These are phyloP conservation scores for Cryptosporidium sp. DNA, from an alignment of 169 alveolate genomes.

Conservation along the genomic window DNA sequence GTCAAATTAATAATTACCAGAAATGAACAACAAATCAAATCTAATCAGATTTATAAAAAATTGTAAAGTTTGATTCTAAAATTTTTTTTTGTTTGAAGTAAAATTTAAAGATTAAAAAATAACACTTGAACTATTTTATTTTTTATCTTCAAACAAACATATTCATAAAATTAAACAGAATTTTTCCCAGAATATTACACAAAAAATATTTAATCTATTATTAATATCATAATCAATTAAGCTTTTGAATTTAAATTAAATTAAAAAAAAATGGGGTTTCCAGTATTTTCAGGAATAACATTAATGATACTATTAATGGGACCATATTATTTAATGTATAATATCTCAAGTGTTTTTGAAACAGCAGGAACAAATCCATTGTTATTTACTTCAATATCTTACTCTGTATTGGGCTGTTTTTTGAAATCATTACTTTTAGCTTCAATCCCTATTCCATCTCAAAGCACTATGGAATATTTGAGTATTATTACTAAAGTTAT, in stretches of 20 bases:
- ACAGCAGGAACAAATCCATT: conserved; percentile 48
- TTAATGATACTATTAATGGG: conserved; percentile 39
- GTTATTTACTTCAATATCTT: conserved; percentile 33
- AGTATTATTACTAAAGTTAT: conserved; percentile 34
- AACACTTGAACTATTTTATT: no score
- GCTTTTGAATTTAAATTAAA: neutral
- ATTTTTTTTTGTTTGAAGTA: no score
- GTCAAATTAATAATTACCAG: neutral
- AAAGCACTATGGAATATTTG: conserved; percentile 26
- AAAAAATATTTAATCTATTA: no score
- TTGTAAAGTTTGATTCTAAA: neutral
- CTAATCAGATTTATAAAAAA: no score
- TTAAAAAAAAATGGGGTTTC: conserved; percentile 50
- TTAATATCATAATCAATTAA: neutral
- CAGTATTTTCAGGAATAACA: conserved; percentile 59
- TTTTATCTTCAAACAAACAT: no score
- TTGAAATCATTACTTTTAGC: conserved; percentile 51
- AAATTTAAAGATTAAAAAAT: no score
- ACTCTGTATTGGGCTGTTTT: conserved; percentile 39
- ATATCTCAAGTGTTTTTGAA: conserved; percentile 1
- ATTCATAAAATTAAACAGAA: neutral
- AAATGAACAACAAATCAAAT: no score
- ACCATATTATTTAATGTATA: conserved; percentile 50
- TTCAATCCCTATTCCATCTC: conserved; percentile 38
- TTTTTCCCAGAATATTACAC: neutral